Evolutionary conservation across 1,284 basidiomycete genomes (phyloP), one percentile per base, ranked within the genome.

Genomic region (Lignosus rhinocerotis): DNA sequence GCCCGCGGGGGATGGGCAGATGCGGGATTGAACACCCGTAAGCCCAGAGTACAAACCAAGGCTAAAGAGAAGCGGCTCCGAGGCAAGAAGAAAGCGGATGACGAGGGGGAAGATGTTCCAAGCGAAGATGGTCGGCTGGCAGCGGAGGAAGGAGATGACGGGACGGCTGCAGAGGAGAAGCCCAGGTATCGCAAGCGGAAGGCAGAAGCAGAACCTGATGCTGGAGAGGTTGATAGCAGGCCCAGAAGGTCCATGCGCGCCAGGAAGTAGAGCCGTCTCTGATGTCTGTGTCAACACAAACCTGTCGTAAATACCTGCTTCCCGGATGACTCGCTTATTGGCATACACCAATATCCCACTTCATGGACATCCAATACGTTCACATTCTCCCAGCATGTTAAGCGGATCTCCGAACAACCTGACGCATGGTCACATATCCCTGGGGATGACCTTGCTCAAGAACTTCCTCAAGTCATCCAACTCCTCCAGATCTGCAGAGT

Each of bases 1-100:
- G 80, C 85, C 51, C 81, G 79, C 32, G 96, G 95, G 5, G 88
- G 88, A 0, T 90, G 88, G 87, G 80, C 82, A 21, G 77, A 76
- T 19, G 53, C 36, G 0, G 39, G 14, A 5, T 14, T 25, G 12
- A 46, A 33, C 21, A 41, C 36, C 10, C 21, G 45, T 2, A 60
- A 60, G 50, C 19, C 52, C 9, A 62, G 55, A 39, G 32, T 55
- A 9, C 49, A 59, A 32, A 43, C 46, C 10, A 62, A 56, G 30
- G 44, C 44, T 45, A 58, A 49, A 36, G 46, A 19, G 36, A 56
- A 52, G 42, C 32, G 48, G 14, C 36, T 21, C 6, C 36, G 38
- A n/a, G n/a, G 43, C 25, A 50, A 60, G 44, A 50, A 44, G 38
- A 54, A 59, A 36, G 43, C 21, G 12, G 56, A 34, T 6, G 54